Percentiles rank a stretch among this genome's conserved stretches.
Evolutionary conservation across 2,329 filamentous ascomycete genomes (phyloP).

Genomic region (Aspergillus neotritici): DNA sequence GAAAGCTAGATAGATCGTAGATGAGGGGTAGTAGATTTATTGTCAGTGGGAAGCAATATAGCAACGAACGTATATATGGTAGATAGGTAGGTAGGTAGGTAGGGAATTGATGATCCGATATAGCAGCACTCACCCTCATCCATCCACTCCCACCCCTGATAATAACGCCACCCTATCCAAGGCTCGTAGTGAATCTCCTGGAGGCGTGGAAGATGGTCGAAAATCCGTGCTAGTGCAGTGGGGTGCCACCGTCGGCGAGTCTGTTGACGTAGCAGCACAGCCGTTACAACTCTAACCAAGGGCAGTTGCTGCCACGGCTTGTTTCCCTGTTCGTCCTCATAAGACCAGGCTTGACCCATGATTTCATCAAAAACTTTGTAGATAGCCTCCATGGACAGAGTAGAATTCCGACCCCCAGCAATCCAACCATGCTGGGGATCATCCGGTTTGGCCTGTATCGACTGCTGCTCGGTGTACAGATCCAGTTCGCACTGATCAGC

Average conservation of each 20-base stretch:
- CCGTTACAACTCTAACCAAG: conserved; percentile 9
- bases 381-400: neutral
- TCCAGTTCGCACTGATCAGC: neutral
- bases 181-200: too few species aligned
- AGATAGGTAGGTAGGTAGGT: too few species aligned
- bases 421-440: conserved; percentile 3
- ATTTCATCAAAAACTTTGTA: conserved; percentile 3
- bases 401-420: neutral
- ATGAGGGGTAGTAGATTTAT: too few species aligned
- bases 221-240: neutral
- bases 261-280: conserved; percentile 12
- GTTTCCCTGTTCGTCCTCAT: conserved; percentile 4
- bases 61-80: too few species aligned
- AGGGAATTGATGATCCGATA: too few species aligned
- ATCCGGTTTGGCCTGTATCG: conserved; percentile 1
- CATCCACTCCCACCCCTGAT: too few species aligned
- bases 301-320: conserved; percentile 11
- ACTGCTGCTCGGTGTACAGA: neutral
- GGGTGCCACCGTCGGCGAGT: conserved; percentile 10
- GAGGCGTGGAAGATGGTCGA: too few species aligned
- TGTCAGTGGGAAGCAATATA: too few species aligned
- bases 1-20: too few species aligned
- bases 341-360: neutral
- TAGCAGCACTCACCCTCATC: too few species aligned
- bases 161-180: too few species aligned